Base-by-base conservation (phyloP, 495 filamentous ascomycete genomes). In the Darksidea phi region DNA sequence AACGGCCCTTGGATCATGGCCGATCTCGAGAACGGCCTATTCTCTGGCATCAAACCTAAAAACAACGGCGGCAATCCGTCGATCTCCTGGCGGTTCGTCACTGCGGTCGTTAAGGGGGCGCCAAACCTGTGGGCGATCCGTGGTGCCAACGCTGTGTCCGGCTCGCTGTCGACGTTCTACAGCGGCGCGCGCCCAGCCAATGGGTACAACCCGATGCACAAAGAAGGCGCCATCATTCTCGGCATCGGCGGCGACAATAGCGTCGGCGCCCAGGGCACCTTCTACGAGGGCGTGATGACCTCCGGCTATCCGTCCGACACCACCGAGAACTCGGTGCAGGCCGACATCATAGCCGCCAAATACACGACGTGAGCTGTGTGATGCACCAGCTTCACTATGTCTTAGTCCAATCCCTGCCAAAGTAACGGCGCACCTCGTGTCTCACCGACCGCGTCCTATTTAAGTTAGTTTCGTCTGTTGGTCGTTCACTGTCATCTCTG, bases 231-330 rank as follows among this genome's bases (percentile, higher is more conserved):
- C 52, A 83, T 84, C 54, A 79, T 84, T 61, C 81, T 84, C 34
- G 80, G 81, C 34, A 84, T 82, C 48, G 81, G 81, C 50, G 80
- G 80, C 17, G 80, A 83, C 54, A 83, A 84, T 70, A 84, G 80
- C 58, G 66, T 67, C 50, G 54, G 77, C 56, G 80, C 75, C 18
- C 80, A 84, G 70, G 82, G 82, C 38, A 84, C 82, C 0, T 84
- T 83, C 73, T 84, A 84, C 70, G 81, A 84, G 67, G 82, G 82
- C 38, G 82, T 77, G 0, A 82, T 84, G 81, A 84, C 82, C 54
- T 71, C 74, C 6, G 80, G 82, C 34, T 84, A 82, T 63, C 82
- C 82, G 1, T 75, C 80, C 20, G 80, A 82, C 58, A 76, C 71
- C 36, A 81, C 77, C 25, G 82, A 85, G 67, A 72, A 76, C 69